Evolutionary conservation across 2,329 filamentous ascomycete genomes (phyloP).

Genomic region (Epichloe festucae): DNA sequence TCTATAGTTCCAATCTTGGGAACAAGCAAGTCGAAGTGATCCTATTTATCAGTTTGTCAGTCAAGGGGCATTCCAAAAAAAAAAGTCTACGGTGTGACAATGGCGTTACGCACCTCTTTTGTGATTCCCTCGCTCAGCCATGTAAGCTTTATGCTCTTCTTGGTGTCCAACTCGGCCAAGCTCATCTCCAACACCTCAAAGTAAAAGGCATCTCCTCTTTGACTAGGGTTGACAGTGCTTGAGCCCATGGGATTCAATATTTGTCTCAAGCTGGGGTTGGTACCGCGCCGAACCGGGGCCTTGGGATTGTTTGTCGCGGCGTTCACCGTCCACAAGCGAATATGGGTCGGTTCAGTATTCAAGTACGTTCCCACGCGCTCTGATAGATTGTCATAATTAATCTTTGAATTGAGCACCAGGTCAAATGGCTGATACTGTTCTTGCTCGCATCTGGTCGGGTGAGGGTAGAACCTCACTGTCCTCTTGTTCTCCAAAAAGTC

Average conservation of each 20-base stretch:
- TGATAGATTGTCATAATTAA: constrained; percentile 77
- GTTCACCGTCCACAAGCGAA: constrained; percentile 85
- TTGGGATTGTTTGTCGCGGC: constrained; percentile 65
- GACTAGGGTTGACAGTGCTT: constrained; percentile 54
- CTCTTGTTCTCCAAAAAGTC: constrained; percentile 84
- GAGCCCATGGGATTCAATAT: constrained; percentile 64
- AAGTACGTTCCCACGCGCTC: constrained; percentile 72
- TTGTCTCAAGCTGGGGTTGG: constrained; percentile 57
- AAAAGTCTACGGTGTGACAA: too few species aligned
- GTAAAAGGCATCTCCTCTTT: constrained; percentile 66
- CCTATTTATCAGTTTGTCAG: constrained; percentile 30
- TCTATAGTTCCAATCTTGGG: constrained; percentile 71
- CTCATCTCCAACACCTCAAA: constrained; percentile 94
- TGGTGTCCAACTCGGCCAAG: constrained; percentile 81
- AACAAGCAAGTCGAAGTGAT: constrained; percentile 70
- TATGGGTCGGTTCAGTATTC: constrained; percentile 66
- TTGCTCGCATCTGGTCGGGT: constrained; percentile 41
- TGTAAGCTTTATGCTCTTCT: constrained; percentile 72
- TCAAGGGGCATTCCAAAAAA: background rate
- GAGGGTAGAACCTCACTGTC: constrained; percentile 63
- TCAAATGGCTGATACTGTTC: constrained; percentile 55
- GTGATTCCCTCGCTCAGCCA: constrained; percentile 82
- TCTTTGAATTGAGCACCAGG: constrained; percentile 72
- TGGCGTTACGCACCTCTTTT: constrained; percentile 53
- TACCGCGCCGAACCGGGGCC: constrained; percentile 57